Conservation (phyloP, 352 stramenopile species). For the Phytophthora fragariaefolia region DNA sequence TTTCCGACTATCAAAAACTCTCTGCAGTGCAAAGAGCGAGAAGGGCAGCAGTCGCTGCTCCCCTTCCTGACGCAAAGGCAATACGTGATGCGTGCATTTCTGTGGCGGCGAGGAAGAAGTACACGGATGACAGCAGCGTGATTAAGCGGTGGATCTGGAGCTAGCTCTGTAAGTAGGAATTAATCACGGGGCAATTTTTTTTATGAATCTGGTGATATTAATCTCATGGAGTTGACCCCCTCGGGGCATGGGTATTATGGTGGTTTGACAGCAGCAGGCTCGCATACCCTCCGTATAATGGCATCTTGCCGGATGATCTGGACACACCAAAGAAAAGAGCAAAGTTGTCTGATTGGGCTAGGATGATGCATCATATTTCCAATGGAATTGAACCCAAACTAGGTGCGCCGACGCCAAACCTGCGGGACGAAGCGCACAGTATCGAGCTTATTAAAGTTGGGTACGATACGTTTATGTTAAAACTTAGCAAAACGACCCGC, state of each 20-base stretch:
- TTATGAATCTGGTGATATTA: no score
- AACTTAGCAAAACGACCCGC: neutral
- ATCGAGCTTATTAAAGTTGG: neutral
- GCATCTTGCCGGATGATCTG: slow-evolving; percentile 3
- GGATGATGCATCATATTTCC: slow-evolving; percentile 9
- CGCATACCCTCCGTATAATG: slow-evolving; percentile 1
- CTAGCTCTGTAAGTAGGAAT: no score
- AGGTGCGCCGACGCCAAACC: neutral
- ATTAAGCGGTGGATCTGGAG: slow-evolving; percentile 17
- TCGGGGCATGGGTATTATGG: slow-evolving; percentile 10
- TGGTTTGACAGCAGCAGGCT: slow-evolving; percentile 3
- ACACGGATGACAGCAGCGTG: neutral
- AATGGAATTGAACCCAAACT: slow-evolving; percentile 6
- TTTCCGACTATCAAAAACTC: no score
- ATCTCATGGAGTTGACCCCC: no score
- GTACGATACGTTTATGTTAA: neutral
- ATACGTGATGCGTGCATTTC: slow-evolving; percentile 10
- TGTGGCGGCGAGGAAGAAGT: slow-evolving; percentile 3
- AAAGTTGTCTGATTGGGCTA: slow-evolving; percentile 10
- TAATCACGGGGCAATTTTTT: no score
- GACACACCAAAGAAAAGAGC: slow-evolving; percentile 2
- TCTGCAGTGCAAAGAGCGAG: no score
- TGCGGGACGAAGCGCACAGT: neutral
- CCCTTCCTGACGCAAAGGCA: no score
- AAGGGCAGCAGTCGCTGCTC: no score